phyloP scores from a whole-genome alignment of 768 basidiomycete species.

The Amylocystis lapponica region DNA sequence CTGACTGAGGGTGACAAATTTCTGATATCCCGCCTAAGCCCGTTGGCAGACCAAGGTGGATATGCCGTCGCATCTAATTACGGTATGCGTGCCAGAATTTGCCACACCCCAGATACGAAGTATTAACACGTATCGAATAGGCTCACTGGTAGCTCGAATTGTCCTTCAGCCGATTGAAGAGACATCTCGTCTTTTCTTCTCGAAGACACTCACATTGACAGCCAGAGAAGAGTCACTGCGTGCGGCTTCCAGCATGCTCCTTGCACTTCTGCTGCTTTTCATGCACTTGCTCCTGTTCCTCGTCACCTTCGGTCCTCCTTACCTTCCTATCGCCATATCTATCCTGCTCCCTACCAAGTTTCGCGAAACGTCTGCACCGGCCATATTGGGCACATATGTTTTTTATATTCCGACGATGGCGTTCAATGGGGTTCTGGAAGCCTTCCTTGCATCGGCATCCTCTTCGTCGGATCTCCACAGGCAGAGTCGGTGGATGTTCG shows the following conservation, averaged over 20 bases:
- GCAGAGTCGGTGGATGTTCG: slow-evolving; percentile 83
- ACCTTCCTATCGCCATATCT: slow-evolving; percentile 61
- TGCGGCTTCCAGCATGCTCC: slow-evolving; percentile 45
- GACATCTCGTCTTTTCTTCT: slow-evolving; percentile 84
- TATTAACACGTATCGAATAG: slow-evolving; percentile 31
- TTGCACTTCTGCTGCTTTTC: slow-evolving; percentile 47
- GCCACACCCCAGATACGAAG: background rate
- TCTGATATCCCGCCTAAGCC: slow-evolving; percentile 78
- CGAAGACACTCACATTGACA: slow-evolving; percentile 44
- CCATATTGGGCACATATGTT: slow-evolving; percentile 73
- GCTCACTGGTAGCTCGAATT: slow-evolving; percentile 88
- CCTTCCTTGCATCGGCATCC: slow-evolving; percentile 81
- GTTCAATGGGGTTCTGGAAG: slow-evolving; percentile 87
- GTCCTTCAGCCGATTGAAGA: slow-evolving; percentile 96
- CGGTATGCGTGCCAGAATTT: slow-evolving; percentile 41
- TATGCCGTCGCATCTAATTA: slow-evolving; percentile 97
- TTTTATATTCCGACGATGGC: slow-evolving; percentile 89
- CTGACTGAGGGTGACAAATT: slow-evolving; percentile 95
- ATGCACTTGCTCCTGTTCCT: slow-evolving; percentile 70
- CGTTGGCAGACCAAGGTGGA: slow-evolving; percentile 84
- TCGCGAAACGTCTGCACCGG: slow-evolving; percentile 70
- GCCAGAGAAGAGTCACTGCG: slow-evolving; percentile 11
- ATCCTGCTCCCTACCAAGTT: slow-evolving; percentile 70
- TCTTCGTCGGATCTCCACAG: slow-evolving; percentile 54
- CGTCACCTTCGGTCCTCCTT: slow-evolving; percentile 68